Conservation (phyloP, 2,329 filamentous ascomycete genomes). For the Colletotrichum sp. region DNA sequence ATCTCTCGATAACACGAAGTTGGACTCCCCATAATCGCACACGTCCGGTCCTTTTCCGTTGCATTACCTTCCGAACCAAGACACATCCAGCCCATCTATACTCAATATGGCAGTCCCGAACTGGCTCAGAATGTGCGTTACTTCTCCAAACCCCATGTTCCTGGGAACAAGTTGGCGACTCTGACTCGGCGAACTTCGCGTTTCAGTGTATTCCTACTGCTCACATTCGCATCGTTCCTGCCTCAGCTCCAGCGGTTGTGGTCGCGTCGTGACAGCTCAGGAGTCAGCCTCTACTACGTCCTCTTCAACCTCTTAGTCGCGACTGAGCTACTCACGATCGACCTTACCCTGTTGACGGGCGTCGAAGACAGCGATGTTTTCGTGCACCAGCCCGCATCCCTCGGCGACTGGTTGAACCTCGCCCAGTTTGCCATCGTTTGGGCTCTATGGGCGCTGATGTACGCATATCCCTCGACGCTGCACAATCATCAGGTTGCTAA, state of each 20-base stretch:
- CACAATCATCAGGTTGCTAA: not conserved
- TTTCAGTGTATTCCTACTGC: not conserved
- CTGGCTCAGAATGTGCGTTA: not conserved
- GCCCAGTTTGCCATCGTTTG: not conserved
- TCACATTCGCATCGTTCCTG: not conserved
- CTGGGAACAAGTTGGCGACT: not conserved
- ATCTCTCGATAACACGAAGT: not conserved
- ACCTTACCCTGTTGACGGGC: not conserved
- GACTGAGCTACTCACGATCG: not conserved
- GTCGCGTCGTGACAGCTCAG: not conserved
- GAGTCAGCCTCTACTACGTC: not conserved
- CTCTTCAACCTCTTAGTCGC: not conserved
- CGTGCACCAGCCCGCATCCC: not conserved
- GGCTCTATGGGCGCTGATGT: not conserved
- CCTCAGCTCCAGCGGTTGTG: not conserved
- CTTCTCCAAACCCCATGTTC: not conserved
- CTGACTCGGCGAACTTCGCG: not conserved
- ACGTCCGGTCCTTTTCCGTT: not conserved
- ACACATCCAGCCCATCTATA: not conserved
- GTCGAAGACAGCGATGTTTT: not conserved
- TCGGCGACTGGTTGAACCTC: not conserved
- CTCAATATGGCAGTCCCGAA: not conserved
- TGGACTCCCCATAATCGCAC: not conserved
- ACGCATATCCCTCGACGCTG: not conserved
- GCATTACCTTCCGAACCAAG: not conserved